Conservation (phyloP, 176 grass and related monocot species). For the Elaeis guineensis region DNA sequence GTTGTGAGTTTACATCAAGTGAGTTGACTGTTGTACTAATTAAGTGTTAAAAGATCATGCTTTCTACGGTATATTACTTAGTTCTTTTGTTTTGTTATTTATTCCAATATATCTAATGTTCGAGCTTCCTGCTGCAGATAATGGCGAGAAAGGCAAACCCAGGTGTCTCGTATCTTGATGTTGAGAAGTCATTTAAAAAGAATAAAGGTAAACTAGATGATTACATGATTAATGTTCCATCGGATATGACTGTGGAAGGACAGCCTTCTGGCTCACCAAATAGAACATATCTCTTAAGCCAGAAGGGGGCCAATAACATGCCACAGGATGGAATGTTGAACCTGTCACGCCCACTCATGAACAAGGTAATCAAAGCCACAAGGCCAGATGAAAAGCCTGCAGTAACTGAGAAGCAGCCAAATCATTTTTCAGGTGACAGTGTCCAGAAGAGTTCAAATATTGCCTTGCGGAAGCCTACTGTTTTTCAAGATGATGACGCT, state of each 20-base stretch:
- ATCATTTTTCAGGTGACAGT: not conserved
- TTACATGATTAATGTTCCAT: slow-evolving; percentile 46
- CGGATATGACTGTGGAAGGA: slow-evolving; percentile 27
- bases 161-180: slow-evolving; percentile 62
- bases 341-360: slow-evolving; percentile 1
- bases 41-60: too few relatives aligned
- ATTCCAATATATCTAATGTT: not conserved
- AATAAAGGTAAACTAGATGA: slow-evolving; percentile 63
- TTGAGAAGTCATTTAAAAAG: slow-evolving; percentile 53
- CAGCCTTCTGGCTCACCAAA: slow-evolving; percentile 19
- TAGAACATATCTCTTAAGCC: not conserved
- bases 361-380: slow-evolving; percentile 2
- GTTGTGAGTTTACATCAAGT: too few relatives aligned
- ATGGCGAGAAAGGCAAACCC: slow-evolving; percentile 66
- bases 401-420: slow-evolving; percentile 1
- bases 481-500: slow-evolving; percentile 46
- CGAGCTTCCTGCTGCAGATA: slow-evolving; percentile 42
- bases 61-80: too few relatives aligned
- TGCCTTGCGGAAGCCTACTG: slow-evolving; percentile 57
- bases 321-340: slow-evolving; percentile 1
- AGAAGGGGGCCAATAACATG: not conserved
- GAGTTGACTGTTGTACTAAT: too few relatives aligned
- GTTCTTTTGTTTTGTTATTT: not conserved
- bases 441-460: slow-evolving; percentile 23
- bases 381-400: slow-evolving; percentile 5